These are phyloP conservation scores for Verticillium nonalfalfae DNA, from an alignment of 2,329 filamentous ascomycete species.

Conservation along the genomic window DNA sequence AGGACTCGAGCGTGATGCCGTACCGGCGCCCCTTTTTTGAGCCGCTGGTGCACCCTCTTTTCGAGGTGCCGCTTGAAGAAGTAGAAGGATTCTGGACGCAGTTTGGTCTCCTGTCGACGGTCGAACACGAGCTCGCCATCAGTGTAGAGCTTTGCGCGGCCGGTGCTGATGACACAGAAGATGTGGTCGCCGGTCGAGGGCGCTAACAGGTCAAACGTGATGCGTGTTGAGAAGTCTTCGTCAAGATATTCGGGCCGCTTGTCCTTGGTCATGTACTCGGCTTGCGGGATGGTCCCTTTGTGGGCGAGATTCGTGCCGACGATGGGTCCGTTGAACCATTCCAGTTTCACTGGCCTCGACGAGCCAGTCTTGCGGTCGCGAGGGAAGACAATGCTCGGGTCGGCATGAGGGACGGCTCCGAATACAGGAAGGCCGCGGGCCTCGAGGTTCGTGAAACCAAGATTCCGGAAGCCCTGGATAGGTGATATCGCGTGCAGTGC, in stretches of 20 bases:
- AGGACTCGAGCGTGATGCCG: neutral
- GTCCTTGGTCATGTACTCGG: neutral
- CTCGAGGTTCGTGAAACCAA: neutral
- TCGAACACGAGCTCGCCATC: neutral
- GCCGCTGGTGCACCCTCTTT: neutral
- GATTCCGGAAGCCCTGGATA: neutral
- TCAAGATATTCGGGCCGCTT: neutral
- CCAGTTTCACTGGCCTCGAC: neutral
- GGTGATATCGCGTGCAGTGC: neutral
- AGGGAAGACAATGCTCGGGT: neutral
- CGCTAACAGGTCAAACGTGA: neutral
- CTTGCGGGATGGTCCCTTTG: neutral
- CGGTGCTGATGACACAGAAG: neutral
- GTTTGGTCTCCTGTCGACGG: neutral
- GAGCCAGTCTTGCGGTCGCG: neutral
- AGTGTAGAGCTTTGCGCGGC: neutral
- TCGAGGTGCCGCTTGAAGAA: neutral
- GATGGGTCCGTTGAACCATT: neutral
- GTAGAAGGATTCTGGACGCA: neutral
- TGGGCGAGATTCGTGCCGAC: neutral
- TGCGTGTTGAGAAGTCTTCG: neutral
- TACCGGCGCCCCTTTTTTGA: neutral
- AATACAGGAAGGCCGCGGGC: neutral
- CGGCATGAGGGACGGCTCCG: neutral
- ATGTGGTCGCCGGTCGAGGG: neutral